Evolutionary conservation across 2,329 filamentous ascomycete genomes (phyloP), one percentile per base, ranked within the genome.

Genomic region (Phoma sp.): DNA sequence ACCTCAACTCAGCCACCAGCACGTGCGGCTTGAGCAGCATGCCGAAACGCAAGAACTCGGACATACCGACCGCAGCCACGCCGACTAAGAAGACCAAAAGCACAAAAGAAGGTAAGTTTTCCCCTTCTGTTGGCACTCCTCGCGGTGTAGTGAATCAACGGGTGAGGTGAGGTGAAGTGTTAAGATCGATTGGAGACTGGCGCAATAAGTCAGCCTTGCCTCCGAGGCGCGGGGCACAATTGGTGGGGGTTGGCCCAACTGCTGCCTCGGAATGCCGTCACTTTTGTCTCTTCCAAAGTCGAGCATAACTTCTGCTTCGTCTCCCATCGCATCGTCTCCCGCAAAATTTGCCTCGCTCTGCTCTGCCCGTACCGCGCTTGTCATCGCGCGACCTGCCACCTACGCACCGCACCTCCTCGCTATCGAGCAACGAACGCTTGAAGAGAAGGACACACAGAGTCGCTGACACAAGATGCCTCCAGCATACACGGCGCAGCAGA

Each of bases 401-500:
- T 6, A 24, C 46, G 31, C 35, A 33, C 33, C 43, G 22, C 25
- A 52, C 56, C n/a, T 47, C 15, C 12, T 48, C 32, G 32, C 32
- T 40, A 15, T 41, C 41, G 36, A 36, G 17, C 43, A 54, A n/a
- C 21, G 12, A 17, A 40, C 36, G 50, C 22, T 24, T 3, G 7
- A 55, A 49, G 45, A 40, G 25, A 51, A 35, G 41, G 32, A 43
- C 25, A 47, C 17, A 40, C 36, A 40, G 32, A 21, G 2, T 24
- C 35, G 44, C 69, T 70, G 51, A 70, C 44, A 44, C 61, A 76
- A 62, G 8, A 81, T 82, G 80, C 78, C 79, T 63, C 65, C 78
- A 75, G 76, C 74, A 35, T 78, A 80, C 66, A 80, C 73, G 6
- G 39, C 75, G 6, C 67, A 74, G 67, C 80, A 82, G 68, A 82